A percentile compares a stretch with the other conserved stretches of the same genome.
These are phyloP conservation scores for Colletotrichum shisoi DNA, from an alignment of 2,329 filamentous ascomycete genomes.

Conservation along the genomic window DNA sequence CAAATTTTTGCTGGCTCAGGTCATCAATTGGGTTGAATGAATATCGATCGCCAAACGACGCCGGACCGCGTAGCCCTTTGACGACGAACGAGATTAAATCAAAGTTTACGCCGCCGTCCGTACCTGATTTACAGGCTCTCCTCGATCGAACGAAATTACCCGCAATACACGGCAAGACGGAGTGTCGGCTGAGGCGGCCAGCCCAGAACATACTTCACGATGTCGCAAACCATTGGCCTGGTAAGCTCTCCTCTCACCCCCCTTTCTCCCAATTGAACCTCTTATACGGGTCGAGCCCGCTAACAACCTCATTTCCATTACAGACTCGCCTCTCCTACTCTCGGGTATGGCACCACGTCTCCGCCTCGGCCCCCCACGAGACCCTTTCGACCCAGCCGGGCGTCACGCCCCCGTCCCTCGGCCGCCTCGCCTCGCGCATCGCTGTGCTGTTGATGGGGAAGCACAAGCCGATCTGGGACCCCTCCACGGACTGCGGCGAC, in stretches of 20 bases:
- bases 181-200: conserved; percentile 26
- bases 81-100: conserved; percentile 17
- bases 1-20: conserved; percentile 31
- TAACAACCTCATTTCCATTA: not conserved
- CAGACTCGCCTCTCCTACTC: conserved; percentile 97
- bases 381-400: conserved; percentile 65
- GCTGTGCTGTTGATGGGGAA: conserved; percentile 94
- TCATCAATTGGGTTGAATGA: conserved; percentile 9
- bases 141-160: not conserved
- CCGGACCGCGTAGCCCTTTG: conserved; percentile 30
- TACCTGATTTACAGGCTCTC: conserved; percentile 24
- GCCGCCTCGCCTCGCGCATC: conserved; percentile 87
- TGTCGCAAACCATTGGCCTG: conserved; percentile 82
- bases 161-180: not conserved
- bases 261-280: conserved; percentile 17
- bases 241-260: conserved; percentile 55
- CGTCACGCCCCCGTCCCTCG: conserved; percentile 78
- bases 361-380: conserved; percentile 71
- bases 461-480: conserved; percentile 97
- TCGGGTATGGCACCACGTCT: conserved; percentile 90
- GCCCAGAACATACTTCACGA: conserved; percentile 51
- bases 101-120: conserved; percentile 39
- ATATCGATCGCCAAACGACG: conserved; percentile 23
- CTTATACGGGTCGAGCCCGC: not conserved
- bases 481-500: conserved; percentile 97